Evolutionary conservation across 2,329 filamentous ascomycete species (phyloP), one percentile per base, ranked within the genome.

Genomic region (Byssothecium circinans): DNA sequence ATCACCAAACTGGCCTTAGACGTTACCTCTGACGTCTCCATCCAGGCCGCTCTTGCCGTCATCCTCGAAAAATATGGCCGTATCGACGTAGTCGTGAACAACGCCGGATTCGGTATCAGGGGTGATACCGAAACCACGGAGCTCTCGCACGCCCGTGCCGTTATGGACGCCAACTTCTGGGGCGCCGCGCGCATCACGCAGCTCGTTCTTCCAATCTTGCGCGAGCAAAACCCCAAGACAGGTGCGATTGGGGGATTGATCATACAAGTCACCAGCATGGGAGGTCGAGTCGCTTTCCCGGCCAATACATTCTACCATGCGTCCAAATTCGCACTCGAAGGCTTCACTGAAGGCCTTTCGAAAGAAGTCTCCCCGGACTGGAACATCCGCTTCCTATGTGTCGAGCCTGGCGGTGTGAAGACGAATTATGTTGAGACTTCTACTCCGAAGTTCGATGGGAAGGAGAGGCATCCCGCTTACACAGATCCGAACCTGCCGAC

Each of bases 91-190:
- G 77, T 84, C 4, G 75, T 82, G 49, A 84, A 84, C 68, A 84
- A 84, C 41, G 81, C 81, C 3, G 83, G 81, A 2, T 84, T 82
- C 49, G 78, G 79, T n/a, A 67, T 81, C 1, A 60, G 67, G 5
- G 79, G 77, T 11, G 74, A 77, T 1, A 76, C 83, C 39, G 82
- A 85, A 56, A 76, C 78, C 6, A 62, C 79, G 2, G 68, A 69
- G 1, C 72, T 81, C 1, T 60, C 72, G 2, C 73, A 81, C 23
- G 76, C 80, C 34, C 71, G 76, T 2, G 73, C 63, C 2, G 78
- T 84, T 56, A 76, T 85, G 64, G 79, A 85, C 41, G 75, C 81
- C 49, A 85, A 85, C 57, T 79, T 84, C 58, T 82, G 81, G 46
- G 82, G 82, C 2, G 64, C 82, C 1, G 61, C 84, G 4, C 73